These are phyloP conservation scores for Claviceps fusiformis DNA, from an alignment of 2,329 filamentous ascomycete species.

Conservation along the genomic window DNA sequence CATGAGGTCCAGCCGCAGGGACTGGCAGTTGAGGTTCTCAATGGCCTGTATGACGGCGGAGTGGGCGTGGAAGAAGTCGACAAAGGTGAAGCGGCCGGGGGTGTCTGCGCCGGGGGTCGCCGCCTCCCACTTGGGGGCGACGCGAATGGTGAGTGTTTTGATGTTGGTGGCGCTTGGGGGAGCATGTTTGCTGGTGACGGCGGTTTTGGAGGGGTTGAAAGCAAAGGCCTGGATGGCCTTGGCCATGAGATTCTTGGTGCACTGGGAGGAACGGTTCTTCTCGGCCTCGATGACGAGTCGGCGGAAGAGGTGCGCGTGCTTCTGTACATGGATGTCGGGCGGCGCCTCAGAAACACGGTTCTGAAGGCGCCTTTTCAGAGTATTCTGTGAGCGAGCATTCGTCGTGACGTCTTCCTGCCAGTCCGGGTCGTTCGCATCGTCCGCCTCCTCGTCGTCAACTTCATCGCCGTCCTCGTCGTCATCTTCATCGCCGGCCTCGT, in stretches of 20 bases:
- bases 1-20: constrained; percentile 22
- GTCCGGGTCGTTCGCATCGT: constrained; percentile 6
- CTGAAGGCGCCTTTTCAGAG: not conserved
- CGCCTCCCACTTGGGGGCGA: constrained; percentile 18
- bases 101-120: not conserved
- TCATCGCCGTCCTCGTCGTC: constrained; percentile 4
- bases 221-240: constrained; percentile 24
- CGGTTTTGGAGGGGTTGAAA: constrained; percentile 4
- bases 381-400: not conserved
- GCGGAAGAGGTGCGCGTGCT: constrained; percentile 27
- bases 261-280: constrained; percentile 19
- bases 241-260: constrained; percentile 18
- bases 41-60: constrained; percentile 20
- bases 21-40: constrained; percentile 19
- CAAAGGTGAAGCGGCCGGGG: constrained; percentile 18
- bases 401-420: constrained; percentile 4
- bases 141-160: constrained; percentile 28
- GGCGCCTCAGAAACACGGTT: not conserved
- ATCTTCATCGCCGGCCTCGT: too few relatives aligned
- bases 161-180: constrained; percentile 14
- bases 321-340: constrained; percentile 17
- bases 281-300: constrained; percentile 29
- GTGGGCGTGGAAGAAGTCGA: constrained; percentile 20
- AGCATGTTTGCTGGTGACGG: constrained; percentile 5
- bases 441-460: constrained; percentile 5